These are phyloP conservation scores for Thelonectria discophora DNA, from an alignment of 2,329 filamentous ascomycete species.

Conservation along the genomic window DNA sequence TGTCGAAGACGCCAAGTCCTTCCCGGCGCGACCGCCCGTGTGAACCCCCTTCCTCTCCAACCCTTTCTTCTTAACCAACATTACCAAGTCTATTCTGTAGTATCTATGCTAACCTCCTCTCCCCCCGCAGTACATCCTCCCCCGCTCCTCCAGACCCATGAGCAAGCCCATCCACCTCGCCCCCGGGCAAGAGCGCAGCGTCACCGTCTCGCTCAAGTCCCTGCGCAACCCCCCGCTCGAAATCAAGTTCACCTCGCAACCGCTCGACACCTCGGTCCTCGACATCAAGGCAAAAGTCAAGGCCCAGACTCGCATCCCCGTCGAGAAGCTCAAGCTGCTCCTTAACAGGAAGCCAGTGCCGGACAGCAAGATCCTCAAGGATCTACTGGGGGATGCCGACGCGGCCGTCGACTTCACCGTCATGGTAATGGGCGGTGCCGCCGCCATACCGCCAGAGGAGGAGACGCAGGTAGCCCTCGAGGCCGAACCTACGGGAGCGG, in stretches of 20 bases:
- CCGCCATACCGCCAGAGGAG: conserved; percentile 55
- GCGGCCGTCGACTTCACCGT: conserved; percentile 77
- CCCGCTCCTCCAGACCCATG: conserved; percentile 69
- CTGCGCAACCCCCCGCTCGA: conserved; percentile 78
- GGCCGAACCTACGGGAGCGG: conserved; percentile 56
- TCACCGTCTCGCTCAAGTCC: conserved; percentile 74
- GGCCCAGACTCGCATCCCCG: conserved; percentile 66
- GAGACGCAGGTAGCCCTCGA: conserved; percentile 46
- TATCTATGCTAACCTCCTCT: conserved; percentile 3
- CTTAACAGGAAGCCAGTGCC: conserved; percentile 85
- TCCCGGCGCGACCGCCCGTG: conserved; percentile 81
- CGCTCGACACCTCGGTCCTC: conserved; percentile 76
- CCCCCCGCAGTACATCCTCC: conserved; percentile 73
- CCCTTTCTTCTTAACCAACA: too few species aligned
- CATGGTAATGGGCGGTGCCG: conserved; percentile 83
- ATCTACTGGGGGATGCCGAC: conserved; percentile 66
- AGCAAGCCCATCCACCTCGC: conserved; percentile 57
- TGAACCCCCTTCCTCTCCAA: conserved; percentile 16
- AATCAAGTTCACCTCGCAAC: conserved; percentile 69
- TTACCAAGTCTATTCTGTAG: background rate
- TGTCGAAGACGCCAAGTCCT: conserved; percentile 84
- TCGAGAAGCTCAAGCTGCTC: conserved; percentile 87
- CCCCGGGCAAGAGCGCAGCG: conserved; percentile 62
- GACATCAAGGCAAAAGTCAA: conserved; percentile 79
- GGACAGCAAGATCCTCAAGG: conserved; percentile 80